A percentile compares a stretch with the other conserved stretches of the same genome.
Conservation (phyloP, 352 stramenopile species). For the Globisporangium takayamanum region DNA sequence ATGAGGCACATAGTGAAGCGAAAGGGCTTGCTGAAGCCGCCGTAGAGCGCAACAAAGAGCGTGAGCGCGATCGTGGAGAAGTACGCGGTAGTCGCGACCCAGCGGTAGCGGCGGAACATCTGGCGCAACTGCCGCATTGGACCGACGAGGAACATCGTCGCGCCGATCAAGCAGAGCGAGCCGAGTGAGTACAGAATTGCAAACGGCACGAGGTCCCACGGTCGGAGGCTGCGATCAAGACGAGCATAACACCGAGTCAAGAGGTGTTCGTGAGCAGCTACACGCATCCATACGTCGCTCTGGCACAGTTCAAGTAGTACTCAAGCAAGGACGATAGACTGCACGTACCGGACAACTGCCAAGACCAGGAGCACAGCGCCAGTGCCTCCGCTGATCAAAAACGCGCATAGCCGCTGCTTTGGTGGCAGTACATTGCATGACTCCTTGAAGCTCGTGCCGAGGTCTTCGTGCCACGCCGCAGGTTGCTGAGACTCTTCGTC, state of each 20-base stretch:
- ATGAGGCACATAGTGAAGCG: conserved; percentile 41
- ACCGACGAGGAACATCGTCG: conserved; percentile 30
- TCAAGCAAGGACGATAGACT: not conserved
- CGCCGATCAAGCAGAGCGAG: conserved; percentile 27
- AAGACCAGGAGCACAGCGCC: conserved; percentile 8
- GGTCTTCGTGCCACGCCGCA: conserved; percentile 3
- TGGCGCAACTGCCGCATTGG: conserved; percentile 48
- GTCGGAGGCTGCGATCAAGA: conserved; percentile 9
- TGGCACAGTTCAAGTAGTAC: no score
- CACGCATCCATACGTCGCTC: no score
- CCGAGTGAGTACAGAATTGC: conserved; percentile 47
- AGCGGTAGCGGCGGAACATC: conserved; percentile 53
- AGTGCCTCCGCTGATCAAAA: not conserved
- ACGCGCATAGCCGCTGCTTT: conserved; percentile 3
- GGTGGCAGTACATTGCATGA: conserved; percentile 8
- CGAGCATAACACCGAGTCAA: not conserved
- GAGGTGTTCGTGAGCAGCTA: not conserved
- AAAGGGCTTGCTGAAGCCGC: conserved; percentile 5
- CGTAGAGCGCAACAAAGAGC: conserved; percentile 31
- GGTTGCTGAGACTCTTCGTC: conserved; percentile 5
- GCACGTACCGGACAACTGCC: conserved; percentile 5
- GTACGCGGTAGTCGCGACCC: conserved; percentile 40
- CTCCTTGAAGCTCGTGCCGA: conserved; percentile 8
- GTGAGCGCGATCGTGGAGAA: conserved; percentile 34
- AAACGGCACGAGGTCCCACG: conserved; percentile 23